phyloP scores from a whole-genome alignment of 305 asterid species.

The Nicotiana rustica region DNA sequence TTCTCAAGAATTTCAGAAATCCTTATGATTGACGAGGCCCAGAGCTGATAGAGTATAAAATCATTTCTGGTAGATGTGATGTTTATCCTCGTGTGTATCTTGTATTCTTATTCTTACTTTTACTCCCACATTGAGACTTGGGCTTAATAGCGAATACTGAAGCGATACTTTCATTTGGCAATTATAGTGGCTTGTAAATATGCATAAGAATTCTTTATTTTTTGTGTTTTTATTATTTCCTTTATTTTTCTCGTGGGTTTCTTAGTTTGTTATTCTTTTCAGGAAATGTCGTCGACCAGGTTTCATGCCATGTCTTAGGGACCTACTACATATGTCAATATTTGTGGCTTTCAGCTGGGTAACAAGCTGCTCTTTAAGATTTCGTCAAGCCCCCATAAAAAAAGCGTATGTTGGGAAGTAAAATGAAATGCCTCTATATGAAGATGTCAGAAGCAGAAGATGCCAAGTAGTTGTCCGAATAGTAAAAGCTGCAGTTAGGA shows the following conservation, averaged over 20 bases:
- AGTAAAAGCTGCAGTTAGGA: too few species aligned
- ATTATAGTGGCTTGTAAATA: constrained; percentile 19
- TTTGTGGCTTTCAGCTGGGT: too few species aligned
- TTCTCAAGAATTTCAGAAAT: constrained; percentile 86
- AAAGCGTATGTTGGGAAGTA: too few species aligned
- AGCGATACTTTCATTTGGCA: not conserved
- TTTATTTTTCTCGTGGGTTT: not conserved
- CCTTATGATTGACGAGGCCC: constrained; percentile 67
- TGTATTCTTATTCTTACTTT: not conserved
- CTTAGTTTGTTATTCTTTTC: too few species aligned
- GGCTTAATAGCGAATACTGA: not conserved
- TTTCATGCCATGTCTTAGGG: too few species aligned
- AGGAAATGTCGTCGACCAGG: too few species aligned
- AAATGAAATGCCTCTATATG: too few species aligned
- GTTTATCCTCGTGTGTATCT: not conserved
- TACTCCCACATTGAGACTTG: not conserved
- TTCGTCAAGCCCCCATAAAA: too few species aligned
- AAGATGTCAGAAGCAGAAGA: too few species aligned
- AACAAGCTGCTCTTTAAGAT: too few species aligned
- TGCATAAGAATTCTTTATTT: not conserved
- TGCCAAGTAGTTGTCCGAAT: too few species aligned
- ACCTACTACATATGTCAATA: too few species aligned
- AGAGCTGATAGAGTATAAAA: not conserved
- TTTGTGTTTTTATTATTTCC: not conserved
- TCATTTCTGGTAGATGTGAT: not conserved